Percentiles rank a stretch among this genome's conserved stretches.
Evolutionary conservation across 2,329 filamentous ascomycete species (phyloP).

Genomic region (Hypoxylon sp.): DNA sequence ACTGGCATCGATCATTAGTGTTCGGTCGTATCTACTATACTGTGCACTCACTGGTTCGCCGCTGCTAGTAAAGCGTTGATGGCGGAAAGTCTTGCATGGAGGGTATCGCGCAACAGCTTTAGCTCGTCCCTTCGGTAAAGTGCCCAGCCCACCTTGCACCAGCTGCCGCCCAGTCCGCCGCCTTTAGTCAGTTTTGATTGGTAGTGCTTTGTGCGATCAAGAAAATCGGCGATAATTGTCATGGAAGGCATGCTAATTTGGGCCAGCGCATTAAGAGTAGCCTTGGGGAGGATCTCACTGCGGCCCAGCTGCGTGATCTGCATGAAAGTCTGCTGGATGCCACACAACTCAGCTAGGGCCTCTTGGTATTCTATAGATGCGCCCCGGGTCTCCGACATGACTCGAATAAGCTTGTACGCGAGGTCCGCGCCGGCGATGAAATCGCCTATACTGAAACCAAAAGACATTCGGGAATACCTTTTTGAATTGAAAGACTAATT

Average conservation of each 20-base stretch:
- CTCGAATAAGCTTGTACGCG: slow-evolving; percentile 46
- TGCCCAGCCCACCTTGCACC: slow-evolving; percentile 14
- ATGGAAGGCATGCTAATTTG: slow-evolving; percentile 31
- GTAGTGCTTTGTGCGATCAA: slow-evolving; percentile 25
- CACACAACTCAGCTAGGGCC: slow-evolving; percentile 45
- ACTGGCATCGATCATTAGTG: neutral
- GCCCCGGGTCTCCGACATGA: slow-evolving; percentile 43
- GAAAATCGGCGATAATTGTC: slow-evolving; percentile 25
- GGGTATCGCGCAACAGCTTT: slow-evolving; percentile 7
- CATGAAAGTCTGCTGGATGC: slow-evolving; percentile 38
- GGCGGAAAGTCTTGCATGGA: slow-evolving; percentile 11
- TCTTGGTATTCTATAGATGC: slow-evolving; percentile 44
- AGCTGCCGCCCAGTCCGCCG: slow-evolving; percentile 6
- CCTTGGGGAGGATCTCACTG: slow-evolving; percentile 21
- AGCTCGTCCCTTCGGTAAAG: slow-evolving; percentile 13
- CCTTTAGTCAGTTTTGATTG: slow-evolving; percentile 8
- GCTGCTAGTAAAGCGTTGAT: slow-evolving; percentile 10
- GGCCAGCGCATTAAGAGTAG: slow-evolving; percentile 25
- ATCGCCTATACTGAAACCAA: slow-evolving; percentile 50
- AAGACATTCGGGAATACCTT: slow-evolving; percentile 30
- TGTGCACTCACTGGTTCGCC: slow-evolving; percentile 5
- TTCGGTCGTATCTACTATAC: neutral
- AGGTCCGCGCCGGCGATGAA: slow-evolving; percentile 48
- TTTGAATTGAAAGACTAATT: no score
- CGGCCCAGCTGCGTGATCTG: slow-evolving; percentile 25